These are phyloP conservation scores for Lipomyces anomalus DNA, from an alignment of 805 yeast species.

Conservation along the genomic window DNA sequence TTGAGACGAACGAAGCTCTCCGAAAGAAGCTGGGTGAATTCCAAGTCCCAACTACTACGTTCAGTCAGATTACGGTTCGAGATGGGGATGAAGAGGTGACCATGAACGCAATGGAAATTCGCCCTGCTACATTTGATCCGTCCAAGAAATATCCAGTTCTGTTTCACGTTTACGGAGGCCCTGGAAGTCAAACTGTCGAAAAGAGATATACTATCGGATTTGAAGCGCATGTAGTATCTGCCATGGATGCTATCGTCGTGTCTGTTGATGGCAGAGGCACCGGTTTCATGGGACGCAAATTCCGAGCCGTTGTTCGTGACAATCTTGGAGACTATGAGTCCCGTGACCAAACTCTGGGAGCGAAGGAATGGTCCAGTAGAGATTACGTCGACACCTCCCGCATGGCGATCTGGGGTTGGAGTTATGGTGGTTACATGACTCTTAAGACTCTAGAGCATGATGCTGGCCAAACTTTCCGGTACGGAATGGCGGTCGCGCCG, in stretches of 20 bases:
- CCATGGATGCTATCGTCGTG: slow-evolving; percentile 76
- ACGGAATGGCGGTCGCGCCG: slow-evolving; percentile 95
- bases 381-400: slow-evolving; percentile 59
- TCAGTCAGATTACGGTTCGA: slow-evolving; percentile 39
- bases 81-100: slow-evolving; percentile 44
- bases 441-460: slow-evolving; percentile 83
- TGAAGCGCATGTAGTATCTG: slow-evolving; percentile 71
- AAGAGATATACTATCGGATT: slow-evolving; percentile 58
- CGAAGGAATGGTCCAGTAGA: slow-evolving; percentile 58
- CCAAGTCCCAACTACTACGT: slow-evolving; percentile 52
- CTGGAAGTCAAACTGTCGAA: slow-evolving; percentile 79
- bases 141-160: slow-evolving; percentile 70
- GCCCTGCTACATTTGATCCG: slow-evolving; percentile 67
- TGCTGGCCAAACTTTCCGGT: slow-evolving; percentile 65
- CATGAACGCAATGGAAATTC: slow-evolving; percentile 67
- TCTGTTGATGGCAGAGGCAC: slow-evolving; percentile 98
- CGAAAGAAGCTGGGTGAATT: slow-evolving; percentile 33
- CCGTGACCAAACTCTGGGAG: slow-evolving; percentile 80
- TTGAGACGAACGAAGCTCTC: slow-evolving; percentile 32
- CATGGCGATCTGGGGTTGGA: slow-evolving; percentile 97
- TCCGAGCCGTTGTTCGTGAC: slow-evolving; percentile 75
- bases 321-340: slow-evolving; percentile 78
- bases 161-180: slow-evolving; percentile 92
- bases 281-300: slow-evolving; percentile 75
- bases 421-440: slow-evolving; percentile 93